A percentile compares a stretch with the other conserved stretches of the same genome.
These are phyloP conservation scores for Penicillium sclerotigenum DNA, from an alignment of 2,329 filamentous ascomycete species.

Conservation along the genomic window DNA sequence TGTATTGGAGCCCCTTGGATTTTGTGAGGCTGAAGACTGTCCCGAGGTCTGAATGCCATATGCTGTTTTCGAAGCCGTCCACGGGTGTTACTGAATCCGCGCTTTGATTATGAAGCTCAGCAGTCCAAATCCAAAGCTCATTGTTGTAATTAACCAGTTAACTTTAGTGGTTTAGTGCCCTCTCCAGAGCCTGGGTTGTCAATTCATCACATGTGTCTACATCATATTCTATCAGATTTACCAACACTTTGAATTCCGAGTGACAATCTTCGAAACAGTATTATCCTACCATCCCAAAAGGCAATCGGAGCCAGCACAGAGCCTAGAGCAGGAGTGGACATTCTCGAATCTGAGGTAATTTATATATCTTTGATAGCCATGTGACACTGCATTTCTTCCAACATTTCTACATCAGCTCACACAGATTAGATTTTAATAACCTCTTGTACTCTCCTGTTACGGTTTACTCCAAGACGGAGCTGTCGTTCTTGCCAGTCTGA, in stretches of 20 bases:
- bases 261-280: neutral
- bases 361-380: neutral
- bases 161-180: neutral
- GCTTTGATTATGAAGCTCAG: neutral
- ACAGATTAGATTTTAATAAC: slow-evolving; percentile 49
- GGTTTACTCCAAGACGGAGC: slow-evolving; percentile 60
- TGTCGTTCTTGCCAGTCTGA: slow-evolving; percentile 52
- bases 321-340: neutral
- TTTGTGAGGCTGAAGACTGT: neutral
- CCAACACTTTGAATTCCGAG: neutral
- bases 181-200: too few relatives aligned
- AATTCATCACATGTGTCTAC: neutral
- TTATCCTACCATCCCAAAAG: neutral
- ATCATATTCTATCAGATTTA: too few relatives aligned
- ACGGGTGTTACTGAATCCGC: neutral
- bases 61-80: neutral
- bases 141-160: neutral
- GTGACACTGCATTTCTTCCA: neutral
- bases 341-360: neutral
- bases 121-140: neutral
- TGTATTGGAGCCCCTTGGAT: neutral
- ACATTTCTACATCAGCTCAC: too few relatives aligned
- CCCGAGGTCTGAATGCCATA: neutral
- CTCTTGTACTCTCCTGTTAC: slow-evolving; percentile 59
- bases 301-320: neutral